Evolutionary conservation across 768 basidiomycete genomes (phyloP).

Genomic region (Rubroboletus pulcherrimus): DNA sequence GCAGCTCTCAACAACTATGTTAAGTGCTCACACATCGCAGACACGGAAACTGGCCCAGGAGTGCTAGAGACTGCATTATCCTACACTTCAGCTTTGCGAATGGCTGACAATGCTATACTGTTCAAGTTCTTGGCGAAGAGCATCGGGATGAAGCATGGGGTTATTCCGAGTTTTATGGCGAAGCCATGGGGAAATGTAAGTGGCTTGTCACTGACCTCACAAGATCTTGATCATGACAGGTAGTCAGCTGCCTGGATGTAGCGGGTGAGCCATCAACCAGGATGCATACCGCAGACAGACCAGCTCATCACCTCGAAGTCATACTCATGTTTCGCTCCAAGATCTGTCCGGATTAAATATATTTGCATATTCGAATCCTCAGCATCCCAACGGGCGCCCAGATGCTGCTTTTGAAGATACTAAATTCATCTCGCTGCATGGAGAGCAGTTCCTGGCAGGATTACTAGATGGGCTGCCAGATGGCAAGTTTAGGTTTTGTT

Average conservation of each 20-base stretch:
- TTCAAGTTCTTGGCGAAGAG: conserved; percentile 95
- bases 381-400: conserved; percentile 58
- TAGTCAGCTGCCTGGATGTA: conserved; percentile 85
- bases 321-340: conserved; percentile 87
- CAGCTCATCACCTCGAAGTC: conserved; percentile 41
- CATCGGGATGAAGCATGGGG: conserved; percentile 80
- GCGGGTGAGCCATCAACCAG: conserved; percentile 55
- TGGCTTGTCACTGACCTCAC: conserved; percentile 5
- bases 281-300: conserved; percentile 10
- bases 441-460: conserved; percentile 94
- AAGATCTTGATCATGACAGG: conserved; percentile 3
- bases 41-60: conserved; percentile 91
- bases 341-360: conserved; percentile 66
- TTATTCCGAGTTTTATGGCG: conserved; percentile 97
- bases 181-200: conserved; percentile 92
- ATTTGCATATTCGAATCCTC: conserved; percentile 67
- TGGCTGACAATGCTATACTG: conserved; percentile 89
- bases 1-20: not conserved
- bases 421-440: conserved; percentile 76
- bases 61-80: conserved; percentile 86
- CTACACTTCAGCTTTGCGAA: conserved; percentile 71
- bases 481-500: conserved; percentile 43
- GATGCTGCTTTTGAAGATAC: conserved; percentile 79
- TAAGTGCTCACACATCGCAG: conserved; percentile 34
- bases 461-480: conserved; percentile 86